Percentiles rank a stretch among this genome's conserved stretches.
Conservation (phyloP, 495 filamentous ascomycete genomes). For the Penicillium coffeae region DNA sequence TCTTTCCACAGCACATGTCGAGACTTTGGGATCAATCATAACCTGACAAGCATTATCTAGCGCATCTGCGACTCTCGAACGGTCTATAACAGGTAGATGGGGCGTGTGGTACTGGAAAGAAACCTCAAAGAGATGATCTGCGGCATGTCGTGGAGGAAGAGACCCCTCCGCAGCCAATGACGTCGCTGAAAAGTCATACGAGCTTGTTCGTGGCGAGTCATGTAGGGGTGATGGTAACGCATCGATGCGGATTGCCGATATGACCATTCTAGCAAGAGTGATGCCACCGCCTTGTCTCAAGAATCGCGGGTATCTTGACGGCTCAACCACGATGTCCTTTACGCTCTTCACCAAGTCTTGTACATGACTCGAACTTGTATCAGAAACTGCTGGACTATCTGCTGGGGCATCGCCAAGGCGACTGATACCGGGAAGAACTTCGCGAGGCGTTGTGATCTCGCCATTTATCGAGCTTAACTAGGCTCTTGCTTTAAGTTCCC, state of each 20-base stretch:
- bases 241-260: too few species aligned
- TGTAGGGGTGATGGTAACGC: too few species aligned
- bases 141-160: slow-evolving; percentile 5
- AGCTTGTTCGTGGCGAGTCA: too few species aligned
- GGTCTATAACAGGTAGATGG: background rate
- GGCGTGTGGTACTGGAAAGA: slow-evolving; percentile 2
- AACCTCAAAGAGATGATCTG: background rate
- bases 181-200: too few species aligned
- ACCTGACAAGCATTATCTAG: background rate
- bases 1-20: background rate
- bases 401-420: too few species aligned
- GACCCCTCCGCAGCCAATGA: too few species aligned
- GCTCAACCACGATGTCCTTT: background rate
- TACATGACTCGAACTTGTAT: background rate
- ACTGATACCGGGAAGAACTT: too few species aligned
- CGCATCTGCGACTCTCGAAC: background rate
- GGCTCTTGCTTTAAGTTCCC: too few species aligned
- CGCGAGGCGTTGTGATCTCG: too few species aligned
- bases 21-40: background rate
- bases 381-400: background rate
- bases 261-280: background rate
- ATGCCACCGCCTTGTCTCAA: slow-evolving; percentile 3
- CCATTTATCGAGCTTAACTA: too few species aligned
- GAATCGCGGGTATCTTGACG: slow-evolving; percentile 3
- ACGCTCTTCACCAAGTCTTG: slow-evolving; percentile 6